Evolutionary conservation across 176 grass and related monocot genomes (phyloP), one percentile per base, ranked within the genome.

Genomic region (Rhynchospora tenuis): DNA sequence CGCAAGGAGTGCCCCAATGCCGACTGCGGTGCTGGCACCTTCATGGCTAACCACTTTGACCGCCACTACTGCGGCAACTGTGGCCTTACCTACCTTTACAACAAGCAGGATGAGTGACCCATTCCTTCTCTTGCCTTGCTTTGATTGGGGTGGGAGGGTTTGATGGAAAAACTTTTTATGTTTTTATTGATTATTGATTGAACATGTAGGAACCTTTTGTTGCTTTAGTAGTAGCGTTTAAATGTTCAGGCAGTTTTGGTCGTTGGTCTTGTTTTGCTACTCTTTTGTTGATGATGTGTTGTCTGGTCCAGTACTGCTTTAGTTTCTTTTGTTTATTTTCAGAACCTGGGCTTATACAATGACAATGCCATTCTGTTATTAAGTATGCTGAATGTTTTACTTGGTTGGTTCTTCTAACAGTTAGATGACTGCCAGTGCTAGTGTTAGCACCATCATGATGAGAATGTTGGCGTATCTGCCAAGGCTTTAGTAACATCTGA

Each of bases 41-140:
- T 87, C 67, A 87, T 87, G 85, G 85, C 79, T 22, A 87, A 82
- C 66, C 79, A 87, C 79, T 87, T 87, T 24, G 85, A 87, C 10
- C 79, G 85, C 7, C 85, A 87, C 54, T 87, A 87, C 55, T 87
- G 85, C 0, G 79, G 85, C 47, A 87, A 87, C 79, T 87, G 85
- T 10, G 79, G 85, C 22, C 55, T 87, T 3, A 87, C 85, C 56
- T 87, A 83, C 57, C 76, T 87, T 56, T 87, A 87, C 78, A 73
- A 86, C 44, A 86, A 86, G 84, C 79, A 81, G 79, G 59, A 23
- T 16, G 42, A 9, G 2, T 81, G 38, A 81, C 7, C 17, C 22
- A 67, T 16, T 31, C 65, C 64, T 68, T 22, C 14, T 68, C 29
- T 67, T 38, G 13, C 28, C 14, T 42, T 17, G 5, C 2, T 15